Evolutionary conservation across 2,329 filamentous ascomycete genomes (phyloP), one percentile per base, ranked within the genome.

Genomic region (Botrytis byssoidea): DNA sequence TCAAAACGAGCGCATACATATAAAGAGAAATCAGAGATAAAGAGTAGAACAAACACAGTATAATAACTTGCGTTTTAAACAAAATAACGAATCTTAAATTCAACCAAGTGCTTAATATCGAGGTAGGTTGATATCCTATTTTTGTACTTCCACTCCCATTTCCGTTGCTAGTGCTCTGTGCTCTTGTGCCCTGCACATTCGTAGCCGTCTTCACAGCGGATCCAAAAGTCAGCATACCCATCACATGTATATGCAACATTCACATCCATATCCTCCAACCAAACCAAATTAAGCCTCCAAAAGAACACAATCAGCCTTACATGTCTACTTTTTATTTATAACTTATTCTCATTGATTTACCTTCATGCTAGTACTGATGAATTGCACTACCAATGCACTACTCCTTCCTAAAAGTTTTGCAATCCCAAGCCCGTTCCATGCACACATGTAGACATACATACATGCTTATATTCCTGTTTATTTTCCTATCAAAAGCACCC

Each of bases 401-500:
- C 65, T 18, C 22, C 29, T 40, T 25, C 42, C 44, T 57, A 57
- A 57, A 51, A 48, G 22, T 68, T 42, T 57, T 57, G 48, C 66
- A 14, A 42, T 42, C 35, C 48, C 66, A 42, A 57, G 40, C 22
- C 25, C 65, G 40, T 29, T 20, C 48, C 48, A 68, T 68, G 48
- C 48, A 29, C 22, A 14, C 66, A 68, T 20, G n/a, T 25, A 22
- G 29, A 46, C 64, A 67, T 37, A 48, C 64, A 67, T 51, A 55
- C 65, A 68, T 40, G 65, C 48, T 20, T 40, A 68, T 55, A 25
- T 68, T 37, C 32, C 65, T 8, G 25, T n/a, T 35, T 51, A 40
- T 68, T 68, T 68, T 29, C 66, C 66, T 68, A 57, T 68, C 48
- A 68, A 70, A 35, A 70, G 42, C 46, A 40, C 25, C 14, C 59